Conservation (phyloP, 495 filamentous ascomycete species). For the Lichenothelia convexa region DNA sequence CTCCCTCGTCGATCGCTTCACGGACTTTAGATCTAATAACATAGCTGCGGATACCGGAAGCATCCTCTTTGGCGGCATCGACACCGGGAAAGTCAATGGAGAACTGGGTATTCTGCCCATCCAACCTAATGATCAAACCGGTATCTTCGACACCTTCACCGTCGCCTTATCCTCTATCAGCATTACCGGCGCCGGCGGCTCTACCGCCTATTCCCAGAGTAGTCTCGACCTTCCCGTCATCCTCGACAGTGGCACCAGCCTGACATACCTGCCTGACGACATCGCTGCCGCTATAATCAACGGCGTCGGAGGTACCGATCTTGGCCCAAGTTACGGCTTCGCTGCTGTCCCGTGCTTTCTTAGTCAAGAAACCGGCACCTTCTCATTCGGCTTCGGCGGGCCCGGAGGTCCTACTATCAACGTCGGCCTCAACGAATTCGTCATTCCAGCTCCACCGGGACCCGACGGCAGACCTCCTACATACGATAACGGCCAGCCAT, state of each 20-base stretch:
- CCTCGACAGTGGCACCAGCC: slow-evolving; percentile 76
- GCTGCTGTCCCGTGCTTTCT: slow-evolving; percentile 60
- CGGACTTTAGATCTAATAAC: too few relatives aligned
- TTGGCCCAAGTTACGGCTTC: slow-evolving; percentile 37
- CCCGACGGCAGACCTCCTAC: too few relatives aligned
- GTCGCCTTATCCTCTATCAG: slow-evolving; percentile 57
- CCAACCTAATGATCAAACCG: slow-evolving; percentile 15
- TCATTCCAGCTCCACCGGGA: slow-evolving; percentile 32
- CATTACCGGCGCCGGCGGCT: slow-evolving; percentile 28
- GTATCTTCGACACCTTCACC: slow-evolving; percentile 51
- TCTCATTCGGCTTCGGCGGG: slow-evolving; percentile 48
- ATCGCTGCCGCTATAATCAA: slow-evolving; percentile 46
- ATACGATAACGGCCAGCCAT: too few relatives aligned
- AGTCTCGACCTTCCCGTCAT: slow-evolving; percentile 60
- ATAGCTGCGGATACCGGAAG: slow-evolving; percentile 46
- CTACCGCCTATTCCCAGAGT: slow-evolving; percentile 35
- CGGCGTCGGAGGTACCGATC: slow-evolving; percentile 40
- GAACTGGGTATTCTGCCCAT: slow-evolving; percentile 60
- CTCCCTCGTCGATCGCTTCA: too few relatives aligned
- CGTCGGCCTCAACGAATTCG: slow-evolving; percentile 58
- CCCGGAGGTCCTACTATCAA: slow-evolving; percentile 55
- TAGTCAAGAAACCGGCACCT: slow-evolving; percentile 29
- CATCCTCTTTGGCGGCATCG: slow-evolving; percentile 84
- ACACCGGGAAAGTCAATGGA: slow-evolving; percentile 61
- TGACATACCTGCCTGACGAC: slow-evolving; percentile 67